Base-by-base conservation (phyloP, 805 yeast genomes). In the Yarrowia keelungensis region DNA sequence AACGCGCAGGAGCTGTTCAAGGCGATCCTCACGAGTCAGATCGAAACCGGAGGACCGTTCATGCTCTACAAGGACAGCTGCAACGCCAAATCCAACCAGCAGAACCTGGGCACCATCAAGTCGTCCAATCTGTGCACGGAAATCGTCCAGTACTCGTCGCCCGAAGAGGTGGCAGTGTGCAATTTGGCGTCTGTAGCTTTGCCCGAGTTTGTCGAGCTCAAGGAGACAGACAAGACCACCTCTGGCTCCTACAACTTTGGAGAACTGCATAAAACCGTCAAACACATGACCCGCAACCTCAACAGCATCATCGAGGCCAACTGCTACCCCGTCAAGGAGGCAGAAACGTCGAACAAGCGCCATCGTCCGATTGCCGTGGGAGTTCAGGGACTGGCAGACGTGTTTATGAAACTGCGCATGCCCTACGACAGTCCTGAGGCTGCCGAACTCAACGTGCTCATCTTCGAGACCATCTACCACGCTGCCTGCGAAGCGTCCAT, bases 41-140 rank as follows among this genome's bases (percentile, higher is more conserved):
- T 93, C 35, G 97, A 93, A 78, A 93, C 98, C 1, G 98, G 98
- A 62, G 90, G 89, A 70, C 98, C 98, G 15, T 93, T 90, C 79
- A 86, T 93, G 86, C 81, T 94, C n/a, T 93, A 90, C 81, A 94
- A 93, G 75, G 98, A 93, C 80, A 86, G 97, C n/a, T 90, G 97
- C 80, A 93, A 93, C 78, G 71, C 75, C 46, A 92, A 92, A 77
- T 86, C 92, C 53, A 94, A 94, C 78, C 98, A 93, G 77, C 86
- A 90, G 80, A 92, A 93, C 75, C 81, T 93, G 72, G 98, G 98
- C 54, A 85, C 88, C 14, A 93, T 93, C 77, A 92, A 92, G 76
- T 91, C 97, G 2, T 92, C 97, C 1, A 93, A 93, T 76, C 82
- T 93, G 74, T 93, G 98, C 79, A 89, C 97, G 76, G 98, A 93